phyloP scores from a whole-genome alignment of 1,284 basidiomycete species.

The Xerocomus amazonicus region DNA sequence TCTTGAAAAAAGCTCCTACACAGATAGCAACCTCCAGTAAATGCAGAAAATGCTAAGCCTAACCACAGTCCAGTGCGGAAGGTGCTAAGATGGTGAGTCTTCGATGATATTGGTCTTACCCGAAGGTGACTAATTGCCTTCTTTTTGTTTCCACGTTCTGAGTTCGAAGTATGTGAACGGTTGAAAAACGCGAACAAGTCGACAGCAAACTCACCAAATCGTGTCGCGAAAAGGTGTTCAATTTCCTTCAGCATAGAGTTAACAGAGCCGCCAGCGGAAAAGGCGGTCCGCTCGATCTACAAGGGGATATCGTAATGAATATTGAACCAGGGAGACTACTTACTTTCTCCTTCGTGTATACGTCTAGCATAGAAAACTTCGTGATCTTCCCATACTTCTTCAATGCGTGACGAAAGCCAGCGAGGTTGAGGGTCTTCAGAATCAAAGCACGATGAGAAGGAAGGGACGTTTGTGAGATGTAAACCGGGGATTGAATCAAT shows the following conservation, averaged over 20 bases:
- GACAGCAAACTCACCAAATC: slow-evolving; percentile 57
- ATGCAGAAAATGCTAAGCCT: slow-evolving; percentile 74
- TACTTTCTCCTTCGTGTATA: slow-evolving; percentile 75
- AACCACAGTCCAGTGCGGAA: slow-evolving; percentile 77
- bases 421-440: slow-evolving; percentile 71
- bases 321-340: not conserved
- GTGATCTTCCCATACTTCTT: slow-evolving; percentile 95
- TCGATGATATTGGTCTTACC: slow-evolving; percentile 43
- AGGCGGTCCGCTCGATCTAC: slow-evolving; percentile 60
- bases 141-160: slow-evolving; percentile 84
- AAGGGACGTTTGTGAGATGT: not conserved
- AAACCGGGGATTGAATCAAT: not conserved
- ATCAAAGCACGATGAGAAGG: not conserved
- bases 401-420: slow-evolving; percentile 86
- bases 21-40: slow-evolving; percentile 65
- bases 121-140: slow-evolving; percentile 72
- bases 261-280: slow-evolving; percentile 61
- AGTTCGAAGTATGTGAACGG: not conserved
- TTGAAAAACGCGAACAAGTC: not conserved
- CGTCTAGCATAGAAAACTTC: slow-evolving; percentile 60
- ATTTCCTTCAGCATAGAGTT: slow-evolving; percentile 68
- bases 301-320: not conserved
- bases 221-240: slow-evolving; percentile 68
- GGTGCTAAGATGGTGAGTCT: slow-evolving; percentile 77
- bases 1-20: slow-evolving; percentile 42